These are phyloP conservation scores for Eudorina sp. DNA, from an alignment of 139 green algal genomes.

Conservation along the genomic window DNA sequence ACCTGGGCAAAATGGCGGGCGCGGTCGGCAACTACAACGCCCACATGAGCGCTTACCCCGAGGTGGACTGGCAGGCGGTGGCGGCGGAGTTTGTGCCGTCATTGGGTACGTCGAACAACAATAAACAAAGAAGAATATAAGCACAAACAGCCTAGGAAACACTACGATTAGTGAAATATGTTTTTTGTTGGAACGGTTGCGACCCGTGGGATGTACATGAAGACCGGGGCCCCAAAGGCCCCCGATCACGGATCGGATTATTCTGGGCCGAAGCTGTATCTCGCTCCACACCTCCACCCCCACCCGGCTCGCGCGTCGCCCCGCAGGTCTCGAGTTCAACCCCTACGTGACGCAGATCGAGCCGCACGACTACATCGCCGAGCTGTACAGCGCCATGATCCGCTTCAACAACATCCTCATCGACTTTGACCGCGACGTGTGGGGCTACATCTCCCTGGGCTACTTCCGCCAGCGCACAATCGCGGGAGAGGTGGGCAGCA, in stretches of 20 bases:
- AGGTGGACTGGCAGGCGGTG: constrained; percentile 92
- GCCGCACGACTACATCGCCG: constrained; percentile 99
- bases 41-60: constrained; percentile 95
- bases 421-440: constrained; percentile 98
- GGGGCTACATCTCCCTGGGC: constrained; percentile 98
- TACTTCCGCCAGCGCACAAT: constrained; percentile 94
- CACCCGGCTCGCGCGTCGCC: background rate
- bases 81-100: constrained; percentile 54
- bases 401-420: constrained; percentile 98
- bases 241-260: too few species aligned
- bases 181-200: too few species aligned
- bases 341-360: constrained; percentile 97
- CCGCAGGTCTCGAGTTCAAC: constrained; percentile 81
- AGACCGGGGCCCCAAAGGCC: too few species aligned
- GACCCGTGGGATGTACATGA: too few species aligned
- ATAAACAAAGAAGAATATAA: too few species aligned
- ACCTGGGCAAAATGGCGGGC: constrained; percentile 96
- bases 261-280: constrained; percentile 49
- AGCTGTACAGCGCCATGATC: constrained; percentile 88
- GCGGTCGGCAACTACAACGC: constrained; percentile 99
- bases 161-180: too few species aligned
- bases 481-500: constrained; percentile 84
- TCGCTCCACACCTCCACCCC: background rate
- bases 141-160: too few species aligned
- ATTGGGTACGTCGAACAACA: constrained; percentile 27